A percentile compares a stretch with the other conserved stretches of the same genome.
phyloP scores from a whole-genome alignment of 805 yeast genomes.

The Jamesozyma spencerorum region DNA sequence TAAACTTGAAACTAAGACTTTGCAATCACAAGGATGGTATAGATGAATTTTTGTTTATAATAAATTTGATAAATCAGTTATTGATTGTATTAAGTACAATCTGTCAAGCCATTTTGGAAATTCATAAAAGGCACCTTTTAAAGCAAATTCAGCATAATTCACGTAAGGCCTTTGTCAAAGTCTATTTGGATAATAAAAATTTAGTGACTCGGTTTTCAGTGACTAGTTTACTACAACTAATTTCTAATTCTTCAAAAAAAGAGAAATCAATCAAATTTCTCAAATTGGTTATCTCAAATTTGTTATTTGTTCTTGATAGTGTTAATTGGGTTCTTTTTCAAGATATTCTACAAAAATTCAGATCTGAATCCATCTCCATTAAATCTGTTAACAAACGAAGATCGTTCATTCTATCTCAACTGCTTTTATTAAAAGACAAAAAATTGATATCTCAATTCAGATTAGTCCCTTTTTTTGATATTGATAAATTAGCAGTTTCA shows the following conservation, averaged over 20 bases:
- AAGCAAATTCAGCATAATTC: too few species aligned
- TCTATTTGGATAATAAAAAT: neutral
- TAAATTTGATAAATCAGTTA: too few species aligned
- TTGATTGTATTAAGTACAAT: too few species aligned
- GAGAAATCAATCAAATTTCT: neutral
- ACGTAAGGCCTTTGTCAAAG: neutral
- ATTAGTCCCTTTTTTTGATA: slow-evolving; percentile 10
- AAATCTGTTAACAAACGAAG: slow-evolving; percentile 6
- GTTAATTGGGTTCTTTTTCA: neutral
- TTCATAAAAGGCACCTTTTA: neutral
- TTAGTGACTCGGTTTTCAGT: neutral
- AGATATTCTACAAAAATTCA: neutral
- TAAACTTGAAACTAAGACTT: slow-evolving; percentile 6
- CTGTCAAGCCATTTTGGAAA: neutral
- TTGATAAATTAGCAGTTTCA: too few species aligned
- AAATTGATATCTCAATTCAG: slow-evolving; percentile 15
- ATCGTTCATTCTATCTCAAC: slow-evolving; percentile 11
- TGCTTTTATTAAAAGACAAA: slow-evolving; percentile 14
- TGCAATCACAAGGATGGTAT: neutral
- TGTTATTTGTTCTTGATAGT: neutral
- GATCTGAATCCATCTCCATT: neutral
- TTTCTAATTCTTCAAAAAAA: too few species aligned
- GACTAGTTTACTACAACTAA: neutral
- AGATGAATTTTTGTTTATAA: too few species aligned
- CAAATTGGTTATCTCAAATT: neutral